Base-by-base conservation (phyloP, 805 yeast genomes). In the Wickerhamiella nectarea region DNA sequence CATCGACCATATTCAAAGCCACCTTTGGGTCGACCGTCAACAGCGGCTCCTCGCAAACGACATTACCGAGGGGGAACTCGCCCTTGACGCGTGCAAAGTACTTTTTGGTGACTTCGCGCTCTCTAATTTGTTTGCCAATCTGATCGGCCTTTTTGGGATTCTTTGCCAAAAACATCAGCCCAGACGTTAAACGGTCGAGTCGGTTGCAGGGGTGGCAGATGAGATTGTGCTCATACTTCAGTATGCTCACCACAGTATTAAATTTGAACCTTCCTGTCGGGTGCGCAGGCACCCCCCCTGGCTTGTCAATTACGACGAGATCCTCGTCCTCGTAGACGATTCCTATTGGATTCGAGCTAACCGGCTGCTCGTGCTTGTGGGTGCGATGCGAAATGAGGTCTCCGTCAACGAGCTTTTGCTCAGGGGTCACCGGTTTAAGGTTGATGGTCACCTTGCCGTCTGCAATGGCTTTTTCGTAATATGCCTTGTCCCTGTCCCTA, bases 241-340 rank as follows among this genome's bases (percentile, higher is more conserved):
- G 61, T 3, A 85, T 74, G 58, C 78, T 79, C 9, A 93, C 82
- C 17, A 84, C 72, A 0, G 94, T 75, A 57, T 89, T 89, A 59
- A 71, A 83, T 46, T 89, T 65, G 61, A 76, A 89, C 45, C 67
- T 52, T 3, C 97, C 98, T 0, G 95, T 80, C 3, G 98, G 97
- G 59, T 91, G 98, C 0, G 84, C 94, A 0, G 98, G 96, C 2
- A 91, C 71, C 0, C 98, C 96, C 3, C 91, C 72, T 0, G 98
- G 98, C 51, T 91, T 91, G 59, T 89, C 94, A 18, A 91, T 78
- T 3, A 82, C 93, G 4, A 91, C 67, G 18, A 85, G 58, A 40
- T 80, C 73, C 6, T 79, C 85, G 57, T 84, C 78, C 54, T 86
- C 83, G 56, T 69, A 70, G 0, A 87, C 80, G 19, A 83, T 74